Conservation (phyloP, 2,329 filamentous ascomycete genomes). For the Canariomyces notabilis region DNA sequence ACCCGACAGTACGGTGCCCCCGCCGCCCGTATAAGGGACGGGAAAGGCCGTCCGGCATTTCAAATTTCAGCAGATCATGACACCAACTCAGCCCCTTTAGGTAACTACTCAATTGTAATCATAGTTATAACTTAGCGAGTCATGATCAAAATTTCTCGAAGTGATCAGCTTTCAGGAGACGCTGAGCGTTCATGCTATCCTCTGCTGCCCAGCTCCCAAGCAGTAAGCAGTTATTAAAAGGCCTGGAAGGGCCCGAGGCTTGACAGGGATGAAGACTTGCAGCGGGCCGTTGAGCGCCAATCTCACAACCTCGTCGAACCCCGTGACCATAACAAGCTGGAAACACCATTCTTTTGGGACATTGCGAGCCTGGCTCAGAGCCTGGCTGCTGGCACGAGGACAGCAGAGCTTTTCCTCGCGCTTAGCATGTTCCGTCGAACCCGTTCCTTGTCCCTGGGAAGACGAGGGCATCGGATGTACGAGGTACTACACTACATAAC, state of each 20-base stretch:
- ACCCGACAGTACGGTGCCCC: too few species aligned
- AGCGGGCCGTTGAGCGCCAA: constrained; percentile 10
- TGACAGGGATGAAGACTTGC: constrained; percentile 19
- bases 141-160: too few species aligned
- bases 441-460: constrained; percentile 2
- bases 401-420: constrained; percentile 19
- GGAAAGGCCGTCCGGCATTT: too few species aligned
- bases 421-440: constrained; percentile 4
- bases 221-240: not conserved
- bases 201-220: constrained; percentile 12
- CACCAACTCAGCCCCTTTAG: too few species aligned
- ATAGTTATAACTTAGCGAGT: too few species aligned
- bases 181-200: too few species aligned
- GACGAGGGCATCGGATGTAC: too few species aligned
- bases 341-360: too few species aligned
- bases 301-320: constrained; percentile 14
- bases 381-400: constrained; percentile 22
- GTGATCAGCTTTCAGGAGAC: too few species aligned
- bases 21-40: too few species aligned
- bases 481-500: not conserved
- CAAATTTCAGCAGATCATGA: too few species aligned
- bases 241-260: constrained; percentile 21
- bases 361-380: constrained; percentile 4
- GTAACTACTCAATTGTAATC: too few species aligned
- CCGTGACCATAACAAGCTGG: constrained; percentile 19